Evolutionary conservation across 257 asterid genomes (phyloP), one percentile per base, ranked within the genome.

Genomic region (Salvia hispanica): DNA sequence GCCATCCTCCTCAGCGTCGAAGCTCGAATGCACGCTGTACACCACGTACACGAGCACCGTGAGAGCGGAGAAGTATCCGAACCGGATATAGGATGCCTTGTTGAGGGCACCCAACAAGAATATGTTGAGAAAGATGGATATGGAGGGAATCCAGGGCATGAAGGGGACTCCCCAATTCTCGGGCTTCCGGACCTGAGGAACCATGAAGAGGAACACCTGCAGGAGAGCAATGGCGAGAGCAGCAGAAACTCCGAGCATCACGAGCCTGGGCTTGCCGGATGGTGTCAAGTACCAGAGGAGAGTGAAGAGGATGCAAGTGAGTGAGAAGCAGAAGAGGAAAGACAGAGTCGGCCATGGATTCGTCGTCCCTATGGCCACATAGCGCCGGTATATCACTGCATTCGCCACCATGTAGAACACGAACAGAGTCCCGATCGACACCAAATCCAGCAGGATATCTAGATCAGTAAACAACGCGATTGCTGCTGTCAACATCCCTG

Each of bases 71-170:
- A 89, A 89, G 88, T 81, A 87, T 51, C 92, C 97, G 46, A 94
- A 94, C 46, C 96, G 69, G 21, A 87, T 15, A 34, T 86, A 94
- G 4, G 95, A 91, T 1, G 84, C 87, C 60, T 69, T 77, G 21
- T 84, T 86, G 9, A 91, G 85, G 31, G 89, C 76, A 2, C 99
- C 96, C 73, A 94, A 66, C 81, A 94, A 63, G 85, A 94, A 94
- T 65, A 94, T 84, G 78, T 94, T 83, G 46, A 94, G 96, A 53
- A 84, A 87, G 69, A 94, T 87, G 62, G 99, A 94, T 16, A 80
- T 31, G 63, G 93, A 87, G 53, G 99, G 99, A 16, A 88, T 81
- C 99, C 99, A 94, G 15, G 99, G 99, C 99, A 94, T 91, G 58
- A 91, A 28, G 0, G 97, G 99, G 69, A 94, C 97, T 31, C 99